Evolutionary conservation across 768 basidiomycete genomes (phyloP).

Genomic region (Vishniacozyma victoriae): DNA sequence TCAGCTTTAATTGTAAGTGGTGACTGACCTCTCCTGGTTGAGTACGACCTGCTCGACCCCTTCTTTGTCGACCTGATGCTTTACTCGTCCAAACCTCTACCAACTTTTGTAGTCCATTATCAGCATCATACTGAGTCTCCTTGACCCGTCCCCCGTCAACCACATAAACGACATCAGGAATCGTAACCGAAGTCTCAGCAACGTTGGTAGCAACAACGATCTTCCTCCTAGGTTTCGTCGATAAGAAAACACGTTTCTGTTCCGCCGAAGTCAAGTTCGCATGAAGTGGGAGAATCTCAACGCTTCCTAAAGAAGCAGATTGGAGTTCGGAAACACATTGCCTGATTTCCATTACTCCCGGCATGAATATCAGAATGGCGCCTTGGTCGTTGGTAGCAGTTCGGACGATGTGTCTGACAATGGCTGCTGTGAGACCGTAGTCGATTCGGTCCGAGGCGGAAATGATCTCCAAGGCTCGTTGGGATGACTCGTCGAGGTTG

Average conservation of each 20-base stretch:
- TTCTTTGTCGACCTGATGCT: slow-evolving; percentile 73
- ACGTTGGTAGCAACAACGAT: slow-evolving; percentile 87
- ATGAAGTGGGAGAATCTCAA: slow-evolving; percentile 64
- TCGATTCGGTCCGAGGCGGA: slow-evolving; percentile 63
- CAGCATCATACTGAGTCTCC: slow-evolving; percentile 67
- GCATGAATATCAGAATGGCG: slow-evolving; percentile 78
- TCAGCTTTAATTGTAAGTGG: neutral
- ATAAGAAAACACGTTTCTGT: slow-evolving; percentile 70
- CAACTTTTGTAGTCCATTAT: slow-evolving; percentile 66
- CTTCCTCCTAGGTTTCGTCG: slow-evolving; percentile 60
- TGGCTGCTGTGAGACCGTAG: slow-evolving; percentile 64
- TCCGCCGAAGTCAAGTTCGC: slow-evolving; percentile 81
- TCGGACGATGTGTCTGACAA: slow-evolving; percentile 60
- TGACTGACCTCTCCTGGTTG: slow-evolving; percentile 46
- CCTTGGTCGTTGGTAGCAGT: slow-evolving; percentile 52
- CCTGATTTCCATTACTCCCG: slow-evolving; percentile 83
- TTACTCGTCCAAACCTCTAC: slow-evolving; percentile 62
- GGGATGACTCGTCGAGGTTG: slow-evolving; percentile 55
- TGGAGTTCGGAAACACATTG: slow-evolving; percentile 63
- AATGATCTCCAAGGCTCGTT: slow-evolving; percentile 59
- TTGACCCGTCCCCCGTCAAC: slow-evolving; percentile 81
- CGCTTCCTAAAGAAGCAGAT: slow-evolving; percentile 25
- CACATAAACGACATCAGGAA: slow-evolving; percentile 80
- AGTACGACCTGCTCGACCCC: slow-evolving; percentile 86
- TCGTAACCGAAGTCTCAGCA: slow-evolving; percentile 75